Evolutionary conservation across 441 rosid genomes (phyloP).

Genomic region (Adansonia gregorii): DNA sequence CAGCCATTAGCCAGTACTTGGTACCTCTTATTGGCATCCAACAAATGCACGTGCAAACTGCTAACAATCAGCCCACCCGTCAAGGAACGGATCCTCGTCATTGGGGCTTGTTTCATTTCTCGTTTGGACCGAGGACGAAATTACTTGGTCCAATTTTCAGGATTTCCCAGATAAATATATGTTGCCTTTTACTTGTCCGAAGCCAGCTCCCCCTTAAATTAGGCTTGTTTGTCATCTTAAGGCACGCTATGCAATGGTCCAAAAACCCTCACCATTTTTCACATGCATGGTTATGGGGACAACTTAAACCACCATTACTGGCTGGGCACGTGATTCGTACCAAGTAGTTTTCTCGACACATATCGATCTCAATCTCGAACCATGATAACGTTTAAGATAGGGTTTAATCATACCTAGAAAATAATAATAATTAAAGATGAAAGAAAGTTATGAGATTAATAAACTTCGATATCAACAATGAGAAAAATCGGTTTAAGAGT

Average conservation of each 20-base stretch:
- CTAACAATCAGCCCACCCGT: constrained; percentile 6
- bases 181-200: background rate
- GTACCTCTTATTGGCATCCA: background rate
- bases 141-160: background rate
- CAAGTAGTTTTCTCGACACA: constrained; percentile 23
- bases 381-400: constrained; percentile 26
- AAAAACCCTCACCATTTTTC: constrained; percentile 24
- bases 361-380: constrained; percentile 21
- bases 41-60: constrained; percentile 8
- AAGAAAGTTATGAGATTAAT: background rate
- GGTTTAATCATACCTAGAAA: background rate
- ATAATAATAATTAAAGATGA: background rate
- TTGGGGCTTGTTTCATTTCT: constrained; percentile 1
- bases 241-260: constrained; percentile 16
- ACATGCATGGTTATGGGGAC: constrained; percentile 35
- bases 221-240: background rate
- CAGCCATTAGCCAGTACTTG: background rate
- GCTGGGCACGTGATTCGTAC: constrained; percentile 27
- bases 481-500: background rate
- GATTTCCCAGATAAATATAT: background rate
- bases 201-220: background rate
- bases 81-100: constrained; percentile 19
- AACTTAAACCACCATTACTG: constrained; percentile 24
- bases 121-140: background rate
- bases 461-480: background rate